Evolutionary conservation across 1,284 basidiomycete genomes (phyloP).

Genomic region (Irpex rosettiformis): DNA sequence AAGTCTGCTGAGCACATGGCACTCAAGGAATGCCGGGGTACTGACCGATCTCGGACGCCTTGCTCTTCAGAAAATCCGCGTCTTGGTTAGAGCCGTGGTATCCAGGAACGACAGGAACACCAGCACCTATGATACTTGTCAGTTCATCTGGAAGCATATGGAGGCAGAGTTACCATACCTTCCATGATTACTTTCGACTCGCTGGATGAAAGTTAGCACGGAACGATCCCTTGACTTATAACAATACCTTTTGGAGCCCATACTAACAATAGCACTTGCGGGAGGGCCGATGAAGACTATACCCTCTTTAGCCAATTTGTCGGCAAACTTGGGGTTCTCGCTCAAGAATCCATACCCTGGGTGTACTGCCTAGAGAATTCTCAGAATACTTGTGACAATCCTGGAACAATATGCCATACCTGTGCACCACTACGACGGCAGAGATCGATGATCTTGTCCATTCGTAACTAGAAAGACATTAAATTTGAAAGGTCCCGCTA

Average conservation of each 20-base stretch:
- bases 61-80: conserved; percentile 53
- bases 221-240: background rate
- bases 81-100: conserved; percentile 82
- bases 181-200: conserved; percentile 90
- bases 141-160: background rate
- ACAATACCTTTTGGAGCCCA: conserved; percentile 83
- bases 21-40: conserved; percentile 5
- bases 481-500: background rate
- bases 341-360: conserved; percentile 90
- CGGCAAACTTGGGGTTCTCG: conserved; percentile 90
- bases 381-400: background rate
- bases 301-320: conserved; percentile 81
- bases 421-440: conserved; percentile 81
- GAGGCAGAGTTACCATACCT: background rate
- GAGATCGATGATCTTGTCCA: conserved; percentile 86
- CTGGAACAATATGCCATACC: conserved; percentile 37
- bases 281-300: conserved; percentile 97
- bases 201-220: conserved; percentile 32
- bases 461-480: conserved; percentile 58
- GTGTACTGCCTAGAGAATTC: conserved; percentile 63
- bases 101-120: conserved; percentile 91
- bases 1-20: background rate
- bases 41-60: conserved; percentile 74
- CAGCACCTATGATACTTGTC: conserved; percentile 51
- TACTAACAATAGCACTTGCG: conserved; percentile 87